Percentiles rank a stretch among this genome's conserved stretches.
These are phyloP conservation scores for Chaetomiaceae sp. DNA, from an alignment of 2,329 filamentous ascomycete species.

Conservation along the genomic window DNA sequence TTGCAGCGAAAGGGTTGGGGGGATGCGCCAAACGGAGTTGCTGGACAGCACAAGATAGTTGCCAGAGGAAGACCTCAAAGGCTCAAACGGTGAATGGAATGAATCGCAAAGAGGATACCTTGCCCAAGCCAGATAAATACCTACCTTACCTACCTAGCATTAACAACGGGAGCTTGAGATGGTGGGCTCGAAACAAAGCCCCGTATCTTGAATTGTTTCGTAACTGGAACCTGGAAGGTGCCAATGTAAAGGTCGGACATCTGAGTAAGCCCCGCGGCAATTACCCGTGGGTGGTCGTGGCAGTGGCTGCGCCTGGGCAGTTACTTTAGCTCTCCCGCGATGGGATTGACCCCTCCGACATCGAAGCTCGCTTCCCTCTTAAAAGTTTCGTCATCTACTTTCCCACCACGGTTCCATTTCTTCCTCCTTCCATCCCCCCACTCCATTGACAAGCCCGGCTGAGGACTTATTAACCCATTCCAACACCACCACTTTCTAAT, in stretches of 20 bases:
- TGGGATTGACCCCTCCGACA: slow-evolving; percentile 27
- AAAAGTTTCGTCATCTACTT: slow-evolving; percentile 30
- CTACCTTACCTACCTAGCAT: no score
- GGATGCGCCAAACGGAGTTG: background rate
- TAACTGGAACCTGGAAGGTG: no score
- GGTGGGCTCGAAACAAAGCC: background rate
- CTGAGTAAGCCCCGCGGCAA: slow-evolving; percentile 29
- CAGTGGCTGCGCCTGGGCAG: background rate
- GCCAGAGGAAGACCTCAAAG: no score
- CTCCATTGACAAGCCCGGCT: slow-evolving; percentile 22
- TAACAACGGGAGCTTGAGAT: no score
- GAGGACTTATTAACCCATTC: slow-evolving; percentile 17
- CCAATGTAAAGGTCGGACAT: background rate
- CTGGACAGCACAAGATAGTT: no score
- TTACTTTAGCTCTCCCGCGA: slow-evolving; percentile 15
- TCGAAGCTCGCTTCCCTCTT: slow-evolving; percentile 22
- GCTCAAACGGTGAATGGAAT: no score
- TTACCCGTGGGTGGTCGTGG: slow-evolving; percentile 20
- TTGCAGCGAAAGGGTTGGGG: background rate
- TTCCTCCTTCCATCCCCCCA: slow-evolving; percentile 21
- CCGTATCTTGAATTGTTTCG: background rate
- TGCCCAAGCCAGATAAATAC: no score
- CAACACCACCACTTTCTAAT: slow-evolving; percentile 15
- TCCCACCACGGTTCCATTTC: slow-evolving; percentile 19
- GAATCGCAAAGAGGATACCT: no score